phyloP scores from a whole-genome alignment of 805 yeast genomes.

The Candida palmyrensis region DNA sequence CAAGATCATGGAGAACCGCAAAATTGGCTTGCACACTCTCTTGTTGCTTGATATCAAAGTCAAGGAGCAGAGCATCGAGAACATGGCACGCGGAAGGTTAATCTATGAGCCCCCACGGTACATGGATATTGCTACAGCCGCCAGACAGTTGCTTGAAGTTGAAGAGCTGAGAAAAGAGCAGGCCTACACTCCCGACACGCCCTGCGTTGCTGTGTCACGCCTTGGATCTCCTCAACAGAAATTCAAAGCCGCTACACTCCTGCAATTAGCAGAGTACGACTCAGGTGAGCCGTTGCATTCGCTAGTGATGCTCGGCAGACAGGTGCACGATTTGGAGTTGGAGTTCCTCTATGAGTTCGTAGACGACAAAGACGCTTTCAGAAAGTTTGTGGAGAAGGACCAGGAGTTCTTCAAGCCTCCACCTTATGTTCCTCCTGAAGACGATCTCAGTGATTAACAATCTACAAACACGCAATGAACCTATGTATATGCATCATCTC shows the following conservation, averaged over 20 bases:
- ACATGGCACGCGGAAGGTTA: constrained; percentile 85
- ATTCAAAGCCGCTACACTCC: constrained; percentile 80
- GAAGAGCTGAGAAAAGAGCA: constrained; percentile 72
- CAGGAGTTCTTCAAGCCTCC: constrained; percentile 74
- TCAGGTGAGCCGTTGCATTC: constrained; percentile 95
- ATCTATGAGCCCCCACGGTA: constrained; percentile 97
- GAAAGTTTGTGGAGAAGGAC: constrained; percentile 42
- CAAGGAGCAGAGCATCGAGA: constrained; percentile 92
- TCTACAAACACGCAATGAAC: constrained; percentile 3
- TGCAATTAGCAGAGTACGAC: constrained; percentile 74
- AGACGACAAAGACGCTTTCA: constrained; percentile 51
- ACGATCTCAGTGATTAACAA: constrained; percentile 13
- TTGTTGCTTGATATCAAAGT: constrained; percentile 89
- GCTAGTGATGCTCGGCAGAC: constrained; percentile 84
- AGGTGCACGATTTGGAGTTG: constrained; percentile 87
- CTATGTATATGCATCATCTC: constrained; percentile 2
- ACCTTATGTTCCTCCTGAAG: constrained; percentile 51
- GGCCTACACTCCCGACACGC: constrained; percentile 83
- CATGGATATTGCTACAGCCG: constrained; percentile 89
- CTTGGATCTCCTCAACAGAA: constrained; percentile 81
- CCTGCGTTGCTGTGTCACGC: constrained; percentile 90
- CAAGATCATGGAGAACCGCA: constrained; percentile 83
- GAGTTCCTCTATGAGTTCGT: constrained; percentile 79
- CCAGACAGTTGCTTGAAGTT: constrained; percentile 79
- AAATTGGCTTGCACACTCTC: constrained; percentile 86